Evolutionary conservation across 2,329 filamentous ascomycete species (phyloP), one percentile per base, ranked within the genome.

Genomic region (Helminthosporium solani): DNA sequence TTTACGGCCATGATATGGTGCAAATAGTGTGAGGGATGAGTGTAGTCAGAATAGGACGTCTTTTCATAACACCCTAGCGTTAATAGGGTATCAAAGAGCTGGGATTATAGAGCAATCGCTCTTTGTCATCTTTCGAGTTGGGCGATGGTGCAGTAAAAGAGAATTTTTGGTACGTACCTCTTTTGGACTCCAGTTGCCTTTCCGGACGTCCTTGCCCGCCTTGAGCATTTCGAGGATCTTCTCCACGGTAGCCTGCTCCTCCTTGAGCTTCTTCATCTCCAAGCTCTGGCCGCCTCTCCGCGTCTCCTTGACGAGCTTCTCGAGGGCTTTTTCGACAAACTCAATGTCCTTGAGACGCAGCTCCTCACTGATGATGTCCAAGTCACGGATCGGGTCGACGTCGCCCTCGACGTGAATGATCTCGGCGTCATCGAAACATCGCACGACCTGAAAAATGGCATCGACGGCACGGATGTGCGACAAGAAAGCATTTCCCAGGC

Each of bases 351-450:
- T 99, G 73, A 96, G 85, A 54, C 92, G 85, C 67, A 99, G 78
- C 77, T 99, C 94, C 69, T 97, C 91, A 71, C 86, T 90, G 75
- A 99, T 97, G 72, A 99, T 99, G 67, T 90, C 88, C 60, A 99
- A 75, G 79, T 99, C 94, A 68, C 94, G 86, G 50, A 88, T 83
- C 27, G 94, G 95, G 75, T 99, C 88, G 63, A 99, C 95, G 65
- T 99, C 94, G 70, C 94, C 95, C 80, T 99, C 95, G 57, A 99
- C 91, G 81, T 99, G 94, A 64, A 96, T 97, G 66, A 99, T 99
- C 76, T 99, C 94, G 49, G 92, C 94, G 79, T 99, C 94, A 70
- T 99, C 95, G 75, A 99, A 96, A 77, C 88, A 95, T 64, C 91
- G 86, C 30, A 96, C 91, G 35, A 96, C 91, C 74, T 96, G 89